Base-by-base conservation (phyloP, 2,329 filamentous ascomycete species). In the Lecanosticta acicola region DNA sequence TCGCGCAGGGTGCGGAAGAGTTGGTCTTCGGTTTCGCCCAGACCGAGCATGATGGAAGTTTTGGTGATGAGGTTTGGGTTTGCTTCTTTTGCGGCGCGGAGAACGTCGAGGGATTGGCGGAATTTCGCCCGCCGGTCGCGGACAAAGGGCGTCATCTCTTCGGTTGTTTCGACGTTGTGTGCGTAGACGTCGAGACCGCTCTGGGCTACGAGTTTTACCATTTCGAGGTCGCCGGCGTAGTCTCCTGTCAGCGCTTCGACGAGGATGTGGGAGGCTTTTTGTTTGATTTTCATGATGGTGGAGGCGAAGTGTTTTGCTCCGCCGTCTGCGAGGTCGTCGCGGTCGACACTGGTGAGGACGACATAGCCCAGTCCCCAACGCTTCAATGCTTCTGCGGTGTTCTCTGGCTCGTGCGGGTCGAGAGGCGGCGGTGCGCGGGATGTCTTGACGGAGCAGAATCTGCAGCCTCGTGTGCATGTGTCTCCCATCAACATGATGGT, bases 401-500 rank as follows among this genome's bases (percentile, higher is more conserved):
- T 84, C 74, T 98, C 93, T 1, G 93, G 93, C 71, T 98, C 93
- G 68, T 97, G 91, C 1, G 87, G 86, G 66, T 98, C 93, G 40
- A 98, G 77, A 9, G 93, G 87, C 10, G 88, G 83, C 0, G 81
- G 81, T 1, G 74, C 71, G 35, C 85, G 82, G 48, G 74, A 83
- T 2, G 93, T 98, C 77, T 97, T 97, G 42, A 98, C 93, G 55
- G 84, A 88, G 77, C 93, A 98, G 75, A 98, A 98, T 43, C 93
- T 81, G 70, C 93, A 98, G 14, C 91, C 93, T 49, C 93, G 80
- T 14, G 93, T 98, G 70, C 93, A 98, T 7, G 91, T 97, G 68
- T 98, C 93, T 54, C 93, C 93, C 90, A 97, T 97, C 39, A 98
- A 74, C 93, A 98, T 98, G 68, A 98, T 97, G 9, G 93, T 98